These are phyloP conservation scores for Aspergillus vadensis DNA, from an alignment of 2,329 filamentous ascomycete species.

Conservation along the genomic window DNA sequence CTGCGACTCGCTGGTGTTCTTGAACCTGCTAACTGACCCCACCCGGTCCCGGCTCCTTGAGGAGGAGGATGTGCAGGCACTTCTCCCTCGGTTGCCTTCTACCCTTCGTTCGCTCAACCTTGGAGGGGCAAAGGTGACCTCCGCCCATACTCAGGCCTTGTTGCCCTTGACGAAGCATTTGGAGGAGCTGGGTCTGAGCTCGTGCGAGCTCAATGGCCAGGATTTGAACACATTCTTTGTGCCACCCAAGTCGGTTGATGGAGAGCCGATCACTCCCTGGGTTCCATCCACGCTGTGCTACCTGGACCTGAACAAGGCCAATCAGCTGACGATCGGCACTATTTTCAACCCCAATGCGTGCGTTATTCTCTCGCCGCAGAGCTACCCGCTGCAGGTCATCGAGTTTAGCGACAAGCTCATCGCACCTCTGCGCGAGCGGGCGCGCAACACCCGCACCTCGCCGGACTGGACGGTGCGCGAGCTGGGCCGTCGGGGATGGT, in stretches of 20 bases:
- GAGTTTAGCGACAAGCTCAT: slow-evolving; percentile 72
- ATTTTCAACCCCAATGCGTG: slow-evolving; percentile 60
- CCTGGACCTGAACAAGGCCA: slow-evolving; percentile 74
- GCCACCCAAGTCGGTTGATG: slow-evolving; percentile 15
- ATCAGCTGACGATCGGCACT: slow-evolving; percentile 56
- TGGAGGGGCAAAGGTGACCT: slow-evolving; percentile 71
- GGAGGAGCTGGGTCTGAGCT: slow-evolving; percentile 74
- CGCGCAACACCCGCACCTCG: slow-evolving; percentile 54
- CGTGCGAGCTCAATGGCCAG: slow-evolving; percentile 62
- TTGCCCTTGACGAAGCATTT: slow-evolving; percentile 68
- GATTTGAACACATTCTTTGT: slow-evolving; percentile 68
- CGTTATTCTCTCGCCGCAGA: slow-evolving; percentile 60
- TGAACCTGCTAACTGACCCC: slow-evolving; percentile 73
- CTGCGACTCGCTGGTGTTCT: slow-evolving; percentile 63
- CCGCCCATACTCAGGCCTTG: slow-evolving; percentile 65
- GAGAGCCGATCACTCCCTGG: slow-evolving; percentile 44
- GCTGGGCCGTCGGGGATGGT: slow-evolving; percentile 69
- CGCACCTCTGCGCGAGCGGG: slow-evolving; percentile 63
- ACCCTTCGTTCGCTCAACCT: slow-evolving; percentile 74
- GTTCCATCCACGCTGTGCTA: slow-evolving; percentile 67
- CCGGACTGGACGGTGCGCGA: slow-evolving; percentile 73
- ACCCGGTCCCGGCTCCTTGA: slow-evolving; percentile 72
- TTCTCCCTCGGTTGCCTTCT: slow-evolving; percentile 66
- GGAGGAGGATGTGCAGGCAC: slow-evolving; percentile 62
- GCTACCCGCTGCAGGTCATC: slow-evolving; percentile 72